Evolutionary conservation across 2,329 filamentous ascomycete species (phyloP), one percentile per base, ranked within the genome.

Genomic region (Cadophora sp.): DNA sequence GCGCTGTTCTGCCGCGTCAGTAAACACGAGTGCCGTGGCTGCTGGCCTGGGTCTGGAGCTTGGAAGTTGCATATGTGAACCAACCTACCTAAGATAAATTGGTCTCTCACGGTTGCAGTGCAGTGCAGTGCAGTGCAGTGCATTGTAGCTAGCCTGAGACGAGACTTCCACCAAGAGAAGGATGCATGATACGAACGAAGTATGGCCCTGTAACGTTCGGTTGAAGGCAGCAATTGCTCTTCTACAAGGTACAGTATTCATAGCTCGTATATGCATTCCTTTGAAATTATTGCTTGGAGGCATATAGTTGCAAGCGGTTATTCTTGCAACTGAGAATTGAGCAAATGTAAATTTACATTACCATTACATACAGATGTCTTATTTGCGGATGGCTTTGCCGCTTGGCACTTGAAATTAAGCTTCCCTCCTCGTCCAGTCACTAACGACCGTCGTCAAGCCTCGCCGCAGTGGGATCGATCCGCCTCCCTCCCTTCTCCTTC

Each of bases 331-430:
- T 20, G 27, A 30, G 27, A 8, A 55, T 24, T 50, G n/a, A n/a
- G 18, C 43, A 43, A 18, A 11, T 43, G 43, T 47, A 43, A 18
- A 11, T 43, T 13, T 47, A n/a, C 43, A 47, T 22, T 22, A 30
- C 27, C 20, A 27, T 50, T 41, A 8, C 36, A 41, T 24, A 20
- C 45, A 33, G 11, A 2, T 39, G 53, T 58, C 20, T 18, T 18
- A 22, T 58, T 58, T 41, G 14, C 20, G 36, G 53, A 48, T 48
- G 16, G 16, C 53, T 41, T 33, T 41, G 11, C 14, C 6, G 50
- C 27, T 53, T 24, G 55, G 36, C 36, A 43, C 55, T 58, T 24
- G n/a, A 58, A 22, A 58, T 43, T 60, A 60, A 60, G 58, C 58
- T 55, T 55, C 36, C 36, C 36, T 60, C 27, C 24, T 48, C n/a